Base-by-base conservation (phyloP, 345 rosid species). In the Heritiera littoralis region DNA sequence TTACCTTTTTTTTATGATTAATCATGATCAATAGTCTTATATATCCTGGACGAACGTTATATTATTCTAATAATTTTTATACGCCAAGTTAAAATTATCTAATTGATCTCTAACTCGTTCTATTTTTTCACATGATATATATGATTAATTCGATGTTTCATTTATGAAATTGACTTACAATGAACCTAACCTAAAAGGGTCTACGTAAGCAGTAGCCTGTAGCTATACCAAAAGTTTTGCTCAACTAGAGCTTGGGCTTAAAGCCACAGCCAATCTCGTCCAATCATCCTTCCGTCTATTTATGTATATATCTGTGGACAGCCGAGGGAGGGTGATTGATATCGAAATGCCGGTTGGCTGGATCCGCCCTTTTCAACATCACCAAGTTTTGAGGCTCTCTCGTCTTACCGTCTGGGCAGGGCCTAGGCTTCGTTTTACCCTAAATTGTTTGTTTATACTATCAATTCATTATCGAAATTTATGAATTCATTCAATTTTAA, bases 281-380 rank as follows among this genome's bases (percentile, higher is more conserved):
- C 76, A 55, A 73, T 55, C 28, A 35, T 18, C 41, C 40, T 18
- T 55, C 58, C 3, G 38, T 72, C 56, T 69, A 2, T 20, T 58
- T 58, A 20, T 11, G 3, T 0, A 3, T 35, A 13, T 46, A 46
- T 46, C 48, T 73, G 32, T 56, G 64, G 9, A 55, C 64, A 55
- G 76, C 76, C 20, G 23, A 55, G 65, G 38, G 69, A 65, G 35
- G n/a, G 46, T 7, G 69, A 55, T 55, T 55, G 76, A 55, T 55
- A 55, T n/a, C 0, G 45, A 72, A 4, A 17, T 9, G 41, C 6
- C 74, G 59, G 46, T 52, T 52, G 75, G 61, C 61, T 30, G 64
- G 64, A 54, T 54, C 49, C 64, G 35, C 76, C 64, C 2, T 18
- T 49, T 55, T 7, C 64, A 35, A n/a, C 76, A 55, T 64, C 76